These are phyloP conservation scores for Dittrichia graveolens DNA, from an alignment of 129 eudicot species.

Conservation along the genomic window DNA sequence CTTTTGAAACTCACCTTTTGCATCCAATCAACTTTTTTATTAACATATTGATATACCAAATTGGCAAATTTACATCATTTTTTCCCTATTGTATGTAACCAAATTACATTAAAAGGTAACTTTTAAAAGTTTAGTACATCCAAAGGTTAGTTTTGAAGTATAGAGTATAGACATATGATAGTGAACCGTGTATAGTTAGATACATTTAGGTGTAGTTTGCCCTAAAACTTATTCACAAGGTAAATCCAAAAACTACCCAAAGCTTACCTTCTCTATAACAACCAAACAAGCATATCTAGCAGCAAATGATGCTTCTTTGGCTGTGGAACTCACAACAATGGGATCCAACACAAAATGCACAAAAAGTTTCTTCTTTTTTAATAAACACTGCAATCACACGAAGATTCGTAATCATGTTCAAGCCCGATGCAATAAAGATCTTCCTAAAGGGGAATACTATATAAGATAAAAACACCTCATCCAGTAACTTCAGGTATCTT, in stretches of 20 bases:
- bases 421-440: slow-evolving; percentile 4
- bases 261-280: slow-evolving; percentile 67
- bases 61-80: too few relatives aligned
- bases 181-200: too few relatives aligned
- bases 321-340: slow-evolving; percentile 44
- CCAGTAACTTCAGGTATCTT: slow-evolving; percentile 69
- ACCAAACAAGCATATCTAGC: slow-evolving; percentile 81
- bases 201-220: too few relatives aligned
- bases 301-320: slow-evolving; percentile 62
- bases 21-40: too few relatives aligned
- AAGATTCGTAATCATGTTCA: slow-evolving; percentile 8
- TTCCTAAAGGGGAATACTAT: background rate
- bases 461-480: slow-evolving; percentile 48
- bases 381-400: slow-evolving; percentile 44
- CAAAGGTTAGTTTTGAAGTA: too few relatives aligned
- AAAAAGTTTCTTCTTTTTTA: slow-evolving; percentile 54
- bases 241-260: slow-evolving; percentile 9
- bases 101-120: too few relatives aligned
- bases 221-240: slow-evolving; percentile 22
- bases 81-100: too few relatives aligned
- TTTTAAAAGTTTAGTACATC: too few relatives aligned
- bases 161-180: too few relatives aligned
- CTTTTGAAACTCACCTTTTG: too few relatives aligned
- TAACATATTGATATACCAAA: too few relatives aligned
- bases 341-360: slow-evolving; percentile 87